Conservation (phyloP, 225 moss, liverwort and hornwort genomes). For the Bryum argenteum region DNA sequence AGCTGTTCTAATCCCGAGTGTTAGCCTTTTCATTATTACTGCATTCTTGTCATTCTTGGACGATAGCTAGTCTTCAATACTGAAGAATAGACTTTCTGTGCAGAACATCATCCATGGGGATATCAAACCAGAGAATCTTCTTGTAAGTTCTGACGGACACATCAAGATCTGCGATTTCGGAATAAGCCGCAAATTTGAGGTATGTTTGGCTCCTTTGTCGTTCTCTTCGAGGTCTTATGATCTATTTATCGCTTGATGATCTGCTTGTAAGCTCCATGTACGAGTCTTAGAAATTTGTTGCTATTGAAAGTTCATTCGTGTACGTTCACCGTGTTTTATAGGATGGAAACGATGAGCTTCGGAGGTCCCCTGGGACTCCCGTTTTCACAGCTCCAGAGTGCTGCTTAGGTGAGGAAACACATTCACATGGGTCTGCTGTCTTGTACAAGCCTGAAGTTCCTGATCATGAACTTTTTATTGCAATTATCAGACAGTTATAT, state of each 20-base stretch:
- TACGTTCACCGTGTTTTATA: constrained; percentile 36
- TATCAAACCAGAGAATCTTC: constrained; percentile 95
- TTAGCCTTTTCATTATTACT: constrained; percentile 12
- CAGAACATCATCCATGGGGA: constrained; percentile 97
- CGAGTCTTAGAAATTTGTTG: neutral
- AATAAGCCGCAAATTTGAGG: constrained; percentile 88
- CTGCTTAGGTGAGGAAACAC: constrained; percentile 67
- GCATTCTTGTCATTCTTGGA: constrained; percentile 9
- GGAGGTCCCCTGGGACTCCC: constrained; percentile 94
- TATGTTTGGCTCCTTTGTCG: constrained; percentile 23
- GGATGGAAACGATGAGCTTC: constrained; percentile 85
- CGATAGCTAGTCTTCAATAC: neutral
- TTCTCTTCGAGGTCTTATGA: neutral
- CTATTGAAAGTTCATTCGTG: constrained; percentile 23
- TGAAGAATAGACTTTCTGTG: constrained; percentile 5
- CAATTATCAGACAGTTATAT: constrained; percentile 1
- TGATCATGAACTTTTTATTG: neutral
- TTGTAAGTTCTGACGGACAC: constrained; percentile 72
- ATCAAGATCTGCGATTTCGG: constrained; percentile 99
- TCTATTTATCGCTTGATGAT: neutral
- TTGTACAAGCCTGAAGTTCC: constrained; percentile 3
- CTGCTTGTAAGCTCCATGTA: constrained; percentile 3
- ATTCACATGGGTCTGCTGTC: neutral
- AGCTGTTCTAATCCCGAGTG: constrained; percentile 26
- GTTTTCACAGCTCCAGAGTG: constrained; percentile 97